Conservation (phyloP, 192 early-diverging fungal genomes). For the Ramicandelaber brevisporus region DNA sequence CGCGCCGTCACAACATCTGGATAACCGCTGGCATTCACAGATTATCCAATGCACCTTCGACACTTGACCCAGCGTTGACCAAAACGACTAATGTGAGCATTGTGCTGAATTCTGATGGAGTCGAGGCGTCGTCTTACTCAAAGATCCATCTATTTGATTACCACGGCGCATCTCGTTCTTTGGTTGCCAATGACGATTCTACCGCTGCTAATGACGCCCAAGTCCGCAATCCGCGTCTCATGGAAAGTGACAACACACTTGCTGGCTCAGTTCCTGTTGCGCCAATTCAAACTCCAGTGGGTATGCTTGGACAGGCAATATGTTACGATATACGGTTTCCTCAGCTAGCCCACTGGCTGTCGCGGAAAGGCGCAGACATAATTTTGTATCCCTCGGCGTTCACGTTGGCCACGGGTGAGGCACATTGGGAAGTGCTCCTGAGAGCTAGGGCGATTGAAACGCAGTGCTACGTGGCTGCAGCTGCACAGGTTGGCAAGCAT, state of each 20-base stretch:
- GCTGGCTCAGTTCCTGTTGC: conserved; percentile 6
- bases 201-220: too few relatives aligned
- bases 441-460: conserved; percentile 64
- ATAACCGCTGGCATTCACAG: conserved; percentile 64
- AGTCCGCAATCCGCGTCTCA: conserved; percentile 11
- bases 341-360: conserved; percentile 26
- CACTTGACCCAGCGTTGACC: conserved; percentile 1
- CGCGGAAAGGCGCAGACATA: conserved; percentile 32
- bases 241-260: conserved; percentile 6
- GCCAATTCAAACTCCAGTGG: conserved; percentile 18
- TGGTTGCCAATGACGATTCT: too few relatives aligned
- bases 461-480: conserved; percentile 57
- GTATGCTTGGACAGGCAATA: conserved; percentile 26
- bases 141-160: conserved; percentile 72
- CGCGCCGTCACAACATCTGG: conserved; percentile 29
- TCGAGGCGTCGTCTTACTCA: conserved; percentile 24
- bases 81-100: conserved; percentile 41
- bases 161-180: conserved; percentile 13
- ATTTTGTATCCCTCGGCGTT: conserved; percentile 64
- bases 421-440: conserved; percentile 64
- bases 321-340: conserved; percentile 76
- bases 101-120: conserved; percentile 29
- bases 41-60: neutral
- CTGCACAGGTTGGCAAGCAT: conserved; percentile 54
- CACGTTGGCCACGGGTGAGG: conserved; percentile 48